Conservation (phyloP, 495 filamentous ascomycete species). For the Letharia columbiana region DNA sequence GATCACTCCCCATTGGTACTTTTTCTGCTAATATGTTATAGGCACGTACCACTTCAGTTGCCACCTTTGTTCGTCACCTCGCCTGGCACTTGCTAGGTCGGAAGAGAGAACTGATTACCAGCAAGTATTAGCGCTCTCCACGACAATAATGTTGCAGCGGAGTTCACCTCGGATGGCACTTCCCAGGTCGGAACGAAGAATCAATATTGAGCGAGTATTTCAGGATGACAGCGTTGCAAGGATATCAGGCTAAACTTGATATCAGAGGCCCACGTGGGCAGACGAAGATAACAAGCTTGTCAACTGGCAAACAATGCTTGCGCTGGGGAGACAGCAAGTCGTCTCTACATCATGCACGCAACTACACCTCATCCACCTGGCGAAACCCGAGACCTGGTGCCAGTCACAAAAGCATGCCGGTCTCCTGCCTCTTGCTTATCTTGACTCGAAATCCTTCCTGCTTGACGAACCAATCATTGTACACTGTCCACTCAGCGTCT, state of each 20-base stretch:
- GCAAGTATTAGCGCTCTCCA: background rate
- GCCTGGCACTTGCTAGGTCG: background rate
- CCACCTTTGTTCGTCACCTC: background rate
- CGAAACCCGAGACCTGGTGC: background rate
- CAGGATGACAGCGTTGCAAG: background rate
- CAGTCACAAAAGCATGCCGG: background rate
- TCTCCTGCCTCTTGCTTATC: background rate
- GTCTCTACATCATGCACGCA: background rate
- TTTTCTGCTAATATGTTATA: background rate
- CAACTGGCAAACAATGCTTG: background rate
- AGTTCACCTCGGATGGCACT: background rate
- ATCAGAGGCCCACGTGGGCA: background rate
- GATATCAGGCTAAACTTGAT: background rate
- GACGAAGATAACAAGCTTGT: background rate
- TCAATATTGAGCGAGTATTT: background rate
- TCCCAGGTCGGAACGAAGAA: background rate
- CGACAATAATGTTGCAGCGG: background rate
- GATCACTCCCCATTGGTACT: too few species aligned
- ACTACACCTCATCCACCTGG: background rate
- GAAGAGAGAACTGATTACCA: background rate
- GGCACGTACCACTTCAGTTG: background rate
- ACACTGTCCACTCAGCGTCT: conserved; percentile 32
- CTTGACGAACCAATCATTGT: conserved; percentile 44
- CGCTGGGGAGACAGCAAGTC: background rate
- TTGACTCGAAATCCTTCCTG: conserved; percentile 30